phyloP scores from a whole-genome alignment of 306 rosid species.

The Glycine tomentella region DNA sequence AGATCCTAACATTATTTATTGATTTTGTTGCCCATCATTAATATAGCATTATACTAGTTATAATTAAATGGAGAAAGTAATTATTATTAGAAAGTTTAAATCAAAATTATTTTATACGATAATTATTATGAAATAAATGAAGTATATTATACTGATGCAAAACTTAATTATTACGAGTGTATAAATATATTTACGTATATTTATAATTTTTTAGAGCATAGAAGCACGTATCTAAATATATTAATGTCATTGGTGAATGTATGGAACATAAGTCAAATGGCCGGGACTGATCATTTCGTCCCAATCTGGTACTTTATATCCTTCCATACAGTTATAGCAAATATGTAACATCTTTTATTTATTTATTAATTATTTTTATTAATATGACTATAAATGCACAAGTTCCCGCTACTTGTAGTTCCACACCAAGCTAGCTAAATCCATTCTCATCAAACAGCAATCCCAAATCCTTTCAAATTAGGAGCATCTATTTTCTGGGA shows the following conservation, averaged over 20 bases:
- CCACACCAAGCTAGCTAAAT: slow-evolving; percentile 33
- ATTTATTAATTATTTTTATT: no score
- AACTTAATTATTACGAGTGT: background rate
- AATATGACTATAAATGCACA: slow-evolving; percentile 51
- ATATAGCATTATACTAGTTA: no score
- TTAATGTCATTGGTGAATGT: background rate
- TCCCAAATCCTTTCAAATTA: slow-evolving; percentile 1
- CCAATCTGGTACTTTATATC: slow-evolving; percentile 15
- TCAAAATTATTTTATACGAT: no score
- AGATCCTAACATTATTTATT: no score
- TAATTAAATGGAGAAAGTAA: no score
- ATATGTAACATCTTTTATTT: background rate
- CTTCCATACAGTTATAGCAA: slow-evolving; percentile 19
- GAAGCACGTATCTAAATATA: background rate
- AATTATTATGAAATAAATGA: no score
- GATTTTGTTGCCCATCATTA: no score
- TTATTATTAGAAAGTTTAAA: no score
- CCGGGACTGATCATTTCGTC: slow-evolving; percentile 35
- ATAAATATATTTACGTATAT: background rate
- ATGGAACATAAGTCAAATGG: slow-evolving; percentile 40
- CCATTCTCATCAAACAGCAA: slow-evolving; percentile 22
- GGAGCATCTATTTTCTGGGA: slow-evolving; percentile 14
- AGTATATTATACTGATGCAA: no score
- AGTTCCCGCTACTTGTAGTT: slow-evolving; percentile 21
- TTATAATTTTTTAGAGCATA: background rate